phyloP scores from a whole-genome alignment of 495 filamentous ascomycete genomes.

The Hyaloscypha bicolor region DNA sequence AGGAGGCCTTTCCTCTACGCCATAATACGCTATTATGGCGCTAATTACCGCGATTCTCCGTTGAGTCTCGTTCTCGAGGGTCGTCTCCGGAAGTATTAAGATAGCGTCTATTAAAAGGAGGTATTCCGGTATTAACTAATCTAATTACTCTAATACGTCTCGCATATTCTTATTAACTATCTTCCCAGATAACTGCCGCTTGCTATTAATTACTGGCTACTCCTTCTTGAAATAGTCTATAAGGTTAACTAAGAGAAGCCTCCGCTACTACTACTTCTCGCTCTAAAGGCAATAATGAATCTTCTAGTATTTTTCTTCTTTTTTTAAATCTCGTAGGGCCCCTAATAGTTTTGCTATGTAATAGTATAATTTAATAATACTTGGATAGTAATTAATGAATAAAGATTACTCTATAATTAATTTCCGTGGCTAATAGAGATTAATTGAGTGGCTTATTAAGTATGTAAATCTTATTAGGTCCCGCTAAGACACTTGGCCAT shows the following conservation, averaged over 20 bases:
- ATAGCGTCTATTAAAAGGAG: slow-evolving; percentile 23
- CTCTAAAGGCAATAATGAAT: slow-evolving; percentile 19
- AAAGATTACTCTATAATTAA: background rate
- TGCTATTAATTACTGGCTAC: slow-evolving; percentile 35
- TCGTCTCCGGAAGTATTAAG: slow-evolving; percentile 26
- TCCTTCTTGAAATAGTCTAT: too few relatives aligned
- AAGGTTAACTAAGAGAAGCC: too few relatives aligned
- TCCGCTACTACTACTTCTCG: slow-evolving; percentile 34
- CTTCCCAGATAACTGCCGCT: slow-evolving; percentile 35
- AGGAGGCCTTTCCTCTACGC: background rate
- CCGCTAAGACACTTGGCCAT: background rate
- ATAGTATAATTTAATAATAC: background rate
- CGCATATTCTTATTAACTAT: slow-evolving; percentile 21
- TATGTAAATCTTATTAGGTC: background rate
- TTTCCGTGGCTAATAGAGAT: background rate
- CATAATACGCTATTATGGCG: slow-evolving; percentile 21
- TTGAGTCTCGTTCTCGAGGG: slow-evolving; percentile 20
- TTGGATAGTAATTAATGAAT: background rate
- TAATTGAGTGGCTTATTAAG: background rate
- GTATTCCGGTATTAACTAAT: slow-evolving; percentile 22
- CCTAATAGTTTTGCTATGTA: slow-evolving; percentile 34
- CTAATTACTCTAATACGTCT: slow-evolving; percentile 20
- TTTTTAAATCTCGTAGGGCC: slow-evolving; percentile 29
- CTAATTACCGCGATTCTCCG: slow-evolving; percentile 27
- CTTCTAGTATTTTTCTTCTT: slow-evolving; percentile 24